Evolutionary conservation across 352 stramenopile species (phyloP).

Genomic region (Pythium sukuiense): DNA sequence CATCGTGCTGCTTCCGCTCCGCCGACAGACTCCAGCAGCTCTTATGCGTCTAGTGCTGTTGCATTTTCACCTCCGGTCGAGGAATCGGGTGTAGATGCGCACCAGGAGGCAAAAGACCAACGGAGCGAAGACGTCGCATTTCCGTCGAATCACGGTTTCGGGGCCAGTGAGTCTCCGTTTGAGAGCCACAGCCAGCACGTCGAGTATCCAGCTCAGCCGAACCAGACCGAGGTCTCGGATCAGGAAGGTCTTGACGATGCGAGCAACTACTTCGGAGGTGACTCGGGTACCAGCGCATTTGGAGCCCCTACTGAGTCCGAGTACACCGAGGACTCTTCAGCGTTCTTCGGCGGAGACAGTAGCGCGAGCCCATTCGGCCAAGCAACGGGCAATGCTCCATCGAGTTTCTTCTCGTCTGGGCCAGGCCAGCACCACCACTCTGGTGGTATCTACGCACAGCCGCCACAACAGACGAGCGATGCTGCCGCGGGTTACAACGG

Average conservation of each 20-base stretch:
- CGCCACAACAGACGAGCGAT: constrained; percentile 1
- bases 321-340: constrained; percentile 19
- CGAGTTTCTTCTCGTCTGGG: constrained; percentile 44
- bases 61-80: not conserved
- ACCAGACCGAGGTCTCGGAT: not conserved
- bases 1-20: constrained; percentile 1
- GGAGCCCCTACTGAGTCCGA: constrained; percentile 13
- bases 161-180: constrained; percentile 3
- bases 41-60: not conserved
- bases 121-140: not conserved
- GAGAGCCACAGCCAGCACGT: not conserved
- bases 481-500: constrained; percentile 6
- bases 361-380: constrained; percentile 19
- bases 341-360: constrained; percentile 32
- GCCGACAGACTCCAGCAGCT: not conserved
- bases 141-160: constrained; percentile 5
- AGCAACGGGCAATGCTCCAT: constrained; percentile 13
- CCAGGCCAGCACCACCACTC: constrained; percentile 26
- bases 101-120: not conserved
- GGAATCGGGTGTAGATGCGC: not conserved
- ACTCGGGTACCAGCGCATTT: not conserved
- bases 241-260: not conserved
- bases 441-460: constrained; percentile 25
- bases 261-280: not conserved
- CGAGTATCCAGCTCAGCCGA: not conserved